Conservation (phyloP, 2,329 filamentous ascomycete genomes). For the Fusarium continuum region DNA sequence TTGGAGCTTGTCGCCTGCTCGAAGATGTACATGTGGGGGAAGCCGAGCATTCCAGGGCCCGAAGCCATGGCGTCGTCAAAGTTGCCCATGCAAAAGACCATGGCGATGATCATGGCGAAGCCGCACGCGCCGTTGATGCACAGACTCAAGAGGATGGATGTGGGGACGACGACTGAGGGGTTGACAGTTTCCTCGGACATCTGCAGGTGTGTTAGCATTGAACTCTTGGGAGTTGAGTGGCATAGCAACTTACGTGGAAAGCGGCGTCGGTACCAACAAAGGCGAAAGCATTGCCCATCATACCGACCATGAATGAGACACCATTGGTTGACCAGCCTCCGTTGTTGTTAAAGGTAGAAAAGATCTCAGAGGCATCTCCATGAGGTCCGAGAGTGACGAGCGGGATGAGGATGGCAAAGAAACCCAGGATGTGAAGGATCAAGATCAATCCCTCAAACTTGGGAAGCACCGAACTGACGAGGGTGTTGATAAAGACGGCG, state of each 20-base stretch:
- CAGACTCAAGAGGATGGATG: conserved; percentile 59
- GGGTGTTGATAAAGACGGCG: conserved; percentile 60
- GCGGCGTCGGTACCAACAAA: conserved; percentile 47
- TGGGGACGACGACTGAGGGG: conserved; percentile 59
- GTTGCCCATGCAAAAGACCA: conserved; percentile 64
- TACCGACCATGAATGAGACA: conserved; percentile 56
- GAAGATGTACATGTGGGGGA: conserved; percentile 69
- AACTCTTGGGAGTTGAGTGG: accelerated
- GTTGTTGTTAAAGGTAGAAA: conserved; percentile 55
- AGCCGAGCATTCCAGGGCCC: conserved; percentile 53
- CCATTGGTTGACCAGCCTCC: conserved; percentile 55
- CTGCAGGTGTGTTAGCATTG: conserved; percentile 24
- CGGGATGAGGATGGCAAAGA: conserved; percentile 47
- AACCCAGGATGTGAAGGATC: conserved; percentile 55
- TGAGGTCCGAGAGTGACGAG: conserved; percentile 48
- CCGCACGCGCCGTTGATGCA: conserved; percentile 62
- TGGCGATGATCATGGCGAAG: conserved; percentile 64
- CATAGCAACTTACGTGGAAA: conserved; percentile 41
- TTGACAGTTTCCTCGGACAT: conserved; percentile 59
- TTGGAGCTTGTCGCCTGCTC: conserved; percentile 58
- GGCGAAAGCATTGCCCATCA: conserved; percentile 53
- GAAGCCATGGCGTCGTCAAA: conserved; percentile 54
- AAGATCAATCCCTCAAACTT: conserved; percentile 61
- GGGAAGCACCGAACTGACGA: conserved; percentile 56
- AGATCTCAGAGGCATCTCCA: conserved; percentile 50